Evolutionary conservation across 192 early-diverging fungal genomes (phyloP).

Genomic region (Lobosporangium transversale): DNA sequence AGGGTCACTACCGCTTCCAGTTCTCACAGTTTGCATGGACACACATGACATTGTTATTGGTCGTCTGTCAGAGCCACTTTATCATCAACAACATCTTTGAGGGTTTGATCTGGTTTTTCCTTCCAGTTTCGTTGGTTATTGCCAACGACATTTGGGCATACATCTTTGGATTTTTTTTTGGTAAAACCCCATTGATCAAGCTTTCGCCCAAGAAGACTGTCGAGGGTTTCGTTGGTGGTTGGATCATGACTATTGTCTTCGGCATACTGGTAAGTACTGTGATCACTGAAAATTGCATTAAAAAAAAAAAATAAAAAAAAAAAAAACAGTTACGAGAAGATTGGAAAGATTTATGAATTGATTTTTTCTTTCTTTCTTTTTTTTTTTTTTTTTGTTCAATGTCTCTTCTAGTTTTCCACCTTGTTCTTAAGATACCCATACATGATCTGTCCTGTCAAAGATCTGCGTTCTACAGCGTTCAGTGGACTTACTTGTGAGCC

Average conservation of each 20-base stretch:
- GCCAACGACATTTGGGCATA: constrained; percentile 97
- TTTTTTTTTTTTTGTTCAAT: not conserved
- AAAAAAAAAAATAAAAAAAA: not conserved
- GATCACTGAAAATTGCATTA: not conserved
- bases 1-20: constrained; percentile 94
- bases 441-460: constrained; percentile 69
- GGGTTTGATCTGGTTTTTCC: constrained; percentile 96
- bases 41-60: constrained; percentile 93
- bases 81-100: constrained; percentile 98
- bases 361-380: not conserved
- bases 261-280: constrained; percentile 81
- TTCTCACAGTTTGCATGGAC: constrained; percentile 97
- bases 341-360: not conserved
- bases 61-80: constrained; percentile 94
- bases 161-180: constrained; percentile 95
- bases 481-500: constrained; percentile 61
- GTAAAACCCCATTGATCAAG: constrained; percentile 87
- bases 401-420: constrained; percentile 50
- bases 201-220: constrained; percentile 98
- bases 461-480: constrained; percentile 59
- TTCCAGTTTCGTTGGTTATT: constrained; percentile 90
- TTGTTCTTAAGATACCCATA: constrained; percentile 65
- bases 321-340: no score
- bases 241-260: constrained; percentile 85
- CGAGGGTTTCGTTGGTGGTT: constrained; percentile 95